Conservation (phyloP, 1,284 basidiomycete species). For the Cutaneotrichosporon sp. region DNA sequence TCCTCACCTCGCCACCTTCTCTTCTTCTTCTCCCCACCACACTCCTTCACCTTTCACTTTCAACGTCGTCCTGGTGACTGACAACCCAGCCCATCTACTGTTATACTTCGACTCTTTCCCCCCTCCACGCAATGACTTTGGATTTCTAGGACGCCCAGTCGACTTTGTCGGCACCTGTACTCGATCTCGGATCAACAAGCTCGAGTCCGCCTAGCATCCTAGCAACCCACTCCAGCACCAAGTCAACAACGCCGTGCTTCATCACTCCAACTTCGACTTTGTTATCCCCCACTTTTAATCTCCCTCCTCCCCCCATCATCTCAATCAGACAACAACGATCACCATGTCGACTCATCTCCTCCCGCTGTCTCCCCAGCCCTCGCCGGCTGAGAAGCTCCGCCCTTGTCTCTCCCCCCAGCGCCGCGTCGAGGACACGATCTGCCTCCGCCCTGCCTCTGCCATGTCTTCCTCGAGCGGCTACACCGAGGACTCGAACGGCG, state of each 20-base stretch:
- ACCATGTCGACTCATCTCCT: slow-evolving; percentile 20
- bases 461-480: slow-evolving; percentile 17
- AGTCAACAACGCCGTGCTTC: not conserved
- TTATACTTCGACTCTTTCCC: not conserved
- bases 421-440: not conserved
- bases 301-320: not conserved
- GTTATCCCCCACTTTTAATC: not conserved
- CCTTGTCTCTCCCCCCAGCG: slow-evolving; percentile 44
- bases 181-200: not conserved
- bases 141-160: slow-evolving; percentile 7
- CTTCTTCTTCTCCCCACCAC: not conserved
- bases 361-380: slow-evolving; percentile 17
- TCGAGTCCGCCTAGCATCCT: not conserved
- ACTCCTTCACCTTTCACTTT: not conserved
- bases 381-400: slow-evolving; percentile 38
- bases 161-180: slow-evolving; percentile 13
- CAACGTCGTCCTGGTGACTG: slow-evolving; percentile 1
- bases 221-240: not conserved
- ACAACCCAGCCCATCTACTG: not conserved
- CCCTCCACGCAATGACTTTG: slow-evolving; percentile 7
- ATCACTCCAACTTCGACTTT: slow-evolving; percentile 1
- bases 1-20: not conserved
- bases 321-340: not conserved
- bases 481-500: slow-evolving; percentile 16
- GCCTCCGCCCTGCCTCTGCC: slow-evolving; percentile 16